A percentile compares a stretch with the other conserved stretches of the same genome.
Conservation (phyloP, 495 filamentous ascomycete genomes). For the Daldinia caldariorum region DNA sequence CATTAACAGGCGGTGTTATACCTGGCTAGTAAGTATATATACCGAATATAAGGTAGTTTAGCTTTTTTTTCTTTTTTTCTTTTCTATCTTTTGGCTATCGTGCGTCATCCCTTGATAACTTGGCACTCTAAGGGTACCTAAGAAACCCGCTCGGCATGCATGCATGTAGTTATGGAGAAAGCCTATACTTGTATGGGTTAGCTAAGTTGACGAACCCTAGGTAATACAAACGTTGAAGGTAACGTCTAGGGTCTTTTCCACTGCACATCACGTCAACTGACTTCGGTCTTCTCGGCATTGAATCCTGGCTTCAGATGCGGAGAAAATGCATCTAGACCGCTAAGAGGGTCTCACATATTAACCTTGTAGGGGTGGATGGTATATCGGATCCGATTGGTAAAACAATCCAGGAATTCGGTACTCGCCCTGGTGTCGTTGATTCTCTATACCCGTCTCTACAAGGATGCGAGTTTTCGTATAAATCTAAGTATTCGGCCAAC, state of each 20-base stretch:
- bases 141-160: neutral
- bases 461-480: neutral
- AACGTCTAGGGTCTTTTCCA: neutral
- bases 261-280: neutral
- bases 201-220: neutral
- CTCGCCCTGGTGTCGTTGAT: slow-evolving; percentile 16
- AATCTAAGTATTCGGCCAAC: neutral
- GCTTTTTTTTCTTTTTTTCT: too few relatives aligned
- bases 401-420: neutral
- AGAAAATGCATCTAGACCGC: slow-evolving; percentile 2
- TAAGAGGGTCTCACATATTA: slow-evolving; percentile 23
- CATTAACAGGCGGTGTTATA: too few relatives aligned
- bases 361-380: slow-evolving; percentile 5
- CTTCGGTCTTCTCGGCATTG: neutral
- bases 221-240: neutral
- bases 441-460: slow-evolving; percentile 11
- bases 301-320: slow-evolving; percentile 13
- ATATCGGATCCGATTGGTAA: neutral
- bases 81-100: too few relatives aligned
- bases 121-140: too few relatives aligned
- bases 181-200: too few relatives aligned
- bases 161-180: neutral
- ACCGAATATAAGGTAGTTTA: too few relatives aligned
- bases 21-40: too few relatives aligned
- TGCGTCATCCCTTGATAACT: too few relatives aligned